Percentiles rank a stretch among this genome's conserved stretches.
Conservation (phyloP, 1,284 basidiomycete genomes). For the Apiotrichum akiyoshidainum region DNA sequence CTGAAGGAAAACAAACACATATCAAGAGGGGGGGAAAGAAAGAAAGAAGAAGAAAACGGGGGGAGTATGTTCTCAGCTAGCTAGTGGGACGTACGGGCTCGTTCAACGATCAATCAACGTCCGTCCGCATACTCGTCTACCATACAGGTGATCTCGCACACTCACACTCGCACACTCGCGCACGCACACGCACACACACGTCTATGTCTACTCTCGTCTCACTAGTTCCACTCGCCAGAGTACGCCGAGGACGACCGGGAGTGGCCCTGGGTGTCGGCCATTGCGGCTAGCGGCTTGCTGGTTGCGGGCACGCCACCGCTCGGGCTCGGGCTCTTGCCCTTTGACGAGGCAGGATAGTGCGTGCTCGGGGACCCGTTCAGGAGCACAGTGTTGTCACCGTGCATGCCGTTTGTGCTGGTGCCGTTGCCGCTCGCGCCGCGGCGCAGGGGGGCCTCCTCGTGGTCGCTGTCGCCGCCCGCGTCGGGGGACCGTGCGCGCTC, state of each 20-base stretch:
- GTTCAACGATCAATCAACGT: neutral
- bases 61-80: too few relatives aligned
- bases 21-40: too few relatives aligned
- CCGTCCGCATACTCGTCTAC: too few relatives aligned
- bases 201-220: neutral
- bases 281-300: too few relatives aligned
- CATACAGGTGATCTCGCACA: too few relatives aligned
- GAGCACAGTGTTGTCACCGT: neutral
- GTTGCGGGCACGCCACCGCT: too few relatives aligned
- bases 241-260: constrained; percentile 7
- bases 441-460: neutral
- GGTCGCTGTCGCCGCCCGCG: constrained; percentile 11
- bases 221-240: constrained; percentile 16
- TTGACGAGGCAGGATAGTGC: too few relatives aligned
- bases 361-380: too few relatives aligned
- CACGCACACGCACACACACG: neutral
- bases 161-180: neutral
- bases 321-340: too few relatives aligned
- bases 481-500: constrained; percentile 41
- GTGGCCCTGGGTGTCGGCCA: neutral
- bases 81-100: too few relatives aligned
- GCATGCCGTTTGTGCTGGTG: neutral
- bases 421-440: neutral
- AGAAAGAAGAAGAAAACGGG: too few relatives aligned
- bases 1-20: too few relatives aligned